These are phyloP conservation scores for Candolleomyces eurysporus DNA, from an alignment of 768 basidiomycete species.

Conservation along the genomic window DNA sequence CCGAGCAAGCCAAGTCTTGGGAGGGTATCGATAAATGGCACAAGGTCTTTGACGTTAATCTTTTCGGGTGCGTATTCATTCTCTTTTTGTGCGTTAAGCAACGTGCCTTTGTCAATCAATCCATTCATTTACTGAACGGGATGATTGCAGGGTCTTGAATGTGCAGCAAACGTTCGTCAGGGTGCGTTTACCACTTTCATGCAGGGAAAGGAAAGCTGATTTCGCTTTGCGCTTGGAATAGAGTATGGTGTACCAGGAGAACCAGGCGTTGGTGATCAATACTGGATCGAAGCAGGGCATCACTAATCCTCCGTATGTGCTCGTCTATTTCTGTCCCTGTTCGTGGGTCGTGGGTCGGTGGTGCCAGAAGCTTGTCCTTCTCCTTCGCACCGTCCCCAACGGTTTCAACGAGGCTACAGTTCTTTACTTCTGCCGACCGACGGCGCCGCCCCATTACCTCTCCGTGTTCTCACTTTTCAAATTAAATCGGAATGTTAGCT, in stretches of 20 bases:
- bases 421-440: neutral
- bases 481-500: no score
- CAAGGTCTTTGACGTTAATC: conserved; percentile 67
- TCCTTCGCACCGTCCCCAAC: no score
- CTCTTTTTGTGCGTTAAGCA: neutral
- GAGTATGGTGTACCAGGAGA: conserved; percentile 82
- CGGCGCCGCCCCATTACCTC: neutral
- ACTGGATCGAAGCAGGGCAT: conserved; percentile 96
- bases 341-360: no score
- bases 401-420: no score
- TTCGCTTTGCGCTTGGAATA: conserved; percentile 21
- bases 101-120: no score
- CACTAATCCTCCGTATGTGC: conserved; percentile 88
- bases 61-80: conserved; percentile 62
- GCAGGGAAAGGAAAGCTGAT: neutral
- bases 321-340: neutral
- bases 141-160: conserved; percentile 57
- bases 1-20: conserved; percentile 63
- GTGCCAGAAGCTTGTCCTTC: no score
- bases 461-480: no score
- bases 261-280: conserved; percentile 78
- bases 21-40: conserved; percentile 71
- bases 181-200: conserved; percentile 33
- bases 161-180: conserved; percentile 85
- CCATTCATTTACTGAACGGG: no score